Evolutionary conservation across 1,284 basidiomycete genomes (phyloP).

Genomic region (Inonotus hispidus): DNA sequence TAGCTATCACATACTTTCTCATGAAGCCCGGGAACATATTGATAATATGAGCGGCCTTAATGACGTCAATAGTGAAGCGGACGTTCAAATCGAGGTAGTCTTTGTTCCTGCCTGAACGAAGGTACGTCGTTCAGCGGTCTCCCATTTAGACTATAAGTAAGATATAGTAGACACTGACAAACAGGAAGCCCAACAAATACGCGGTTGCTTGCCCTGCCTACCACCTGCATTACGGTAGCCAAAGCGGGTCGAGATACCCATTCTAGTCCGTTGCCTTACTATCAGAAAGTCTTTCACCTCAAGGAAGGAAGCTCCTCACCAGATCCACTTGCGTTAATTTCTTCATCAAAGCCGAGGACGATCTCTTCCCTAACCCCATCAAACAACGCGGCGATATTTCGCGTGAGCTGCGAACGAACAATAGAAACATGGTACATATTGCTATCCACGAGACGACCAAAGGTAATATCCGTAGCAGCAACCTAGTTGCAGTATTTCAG

Average conservation of each 20-base stretch:
- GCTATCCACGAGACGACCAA: neutral
- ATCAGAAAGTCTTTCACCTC: constrained; percentile 17
- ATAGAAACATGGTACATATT: constrained; percentile 23
- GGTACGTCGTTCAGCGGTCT: neutral
- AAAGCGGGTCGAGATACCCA: constrained; percentile 27
- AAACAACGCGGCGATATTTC: constrained; percentile 22
- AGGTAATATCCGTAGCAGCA: neutral
- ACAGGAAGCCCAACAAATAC: constrained; percentile 37
- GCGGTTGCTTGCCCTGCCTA: constrained; percentile 35
- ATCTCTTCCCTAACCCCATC: constrained; percentile 26
- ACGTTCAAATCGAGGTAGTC: constrained; percentile 35
- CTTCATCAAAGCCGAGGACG: constrained; percentile 21
- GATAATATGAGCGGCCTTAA: constrained; percentile 27
- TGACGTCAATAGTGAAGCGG: constrained; percentile 28
- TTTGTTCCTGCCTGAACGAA: constrained; percentile 33
- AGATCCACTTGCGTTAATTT: constrained; percentile 15
- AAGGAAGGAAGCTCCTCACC: constrained; percentile 3
- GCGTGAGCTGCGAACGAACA: constrained; percentile 25
- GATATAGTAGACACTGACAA: constrained; percentile 29
- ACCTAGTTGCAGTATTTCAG: neutral
- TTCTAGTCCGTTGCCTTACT: constrained; percentile 23
- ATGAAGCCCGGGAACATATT: constrained; percentile 34
- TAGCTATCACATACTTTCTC: constrained; percentile 29
- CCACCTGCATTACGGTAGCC: constrained; percentile 25
- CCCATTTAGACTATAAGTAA: neutral